Evolutionary conservation across 208 protist genomes (phyloP).

Genomic region (Trypanosoma platydactyli): DNA sequence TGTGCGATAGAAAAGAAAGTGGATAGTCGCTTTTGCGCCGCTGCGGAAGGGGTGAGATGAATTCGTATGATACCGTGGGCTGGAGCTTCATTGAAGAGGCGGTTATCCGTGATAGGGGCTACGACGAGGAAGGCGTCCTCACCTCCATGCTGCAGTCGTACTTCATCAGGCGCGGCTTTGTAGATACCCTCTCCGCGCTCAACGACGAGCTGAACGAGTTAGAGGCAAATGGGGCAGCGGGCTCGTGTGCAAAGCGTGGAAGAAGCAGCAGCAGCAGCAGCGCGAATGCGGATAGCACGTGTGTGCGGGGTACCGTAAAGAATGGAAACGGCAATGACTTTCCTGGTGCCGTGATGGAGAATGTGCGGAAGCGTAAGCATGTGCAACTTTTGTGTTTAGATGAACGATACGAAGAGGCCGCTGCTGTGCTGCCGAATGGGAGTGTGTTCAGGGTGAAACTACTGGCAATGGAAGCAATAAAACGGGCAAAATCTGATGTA

Average conservation of each 20-base stretch:
- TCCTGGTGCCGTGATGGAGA: conserved; percentile 7
- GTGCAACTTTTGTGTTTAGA: conserved; percentile 63
- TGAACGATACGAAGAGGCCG: conserved; percentile 43
- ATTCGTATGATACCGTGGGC: conserved; percentile 25
- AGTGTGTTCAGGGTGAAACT: conserved; percentile 57
- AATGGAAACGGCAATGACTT: neutral
- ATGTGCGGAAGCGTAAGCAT: conserved; percentile 34
- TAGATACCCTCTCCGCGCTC: conserved; percentile 54
- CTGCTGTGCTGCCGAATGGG: conserved; percentile 40
- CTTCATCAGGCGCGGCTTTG: conserved; percentile 55
- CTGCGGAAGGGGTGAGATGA: conserved; percentile 12
- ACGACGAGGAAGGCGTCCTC: conserved; percentile 64
- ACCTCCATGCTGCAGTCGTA: conserved; percentile 65
- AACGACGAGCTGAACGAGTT: conserved; percentile 35
- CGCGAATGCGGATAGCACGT: neutral
- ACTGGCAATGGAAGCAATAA: conserved; percentile 55
- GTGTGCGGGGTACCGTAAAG: neutral
- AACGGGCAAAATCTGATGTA: conserved; percentile 16
- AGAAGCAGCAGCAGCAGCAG: neutral
- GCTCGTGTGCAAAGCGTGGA: neutral
- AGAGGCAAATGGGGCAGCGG: neutral
- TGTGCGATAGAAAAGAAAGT: neutral
- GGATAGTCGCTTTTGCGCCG: no score
- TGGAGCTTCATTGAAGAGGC: conserved; percentile 74
- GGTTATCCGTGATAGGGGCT: conserved; percentile 54